phyloP scores from a whole-genome alignment of 768 basidiomycete species.

The Pleurotus giganteus region DNA sequence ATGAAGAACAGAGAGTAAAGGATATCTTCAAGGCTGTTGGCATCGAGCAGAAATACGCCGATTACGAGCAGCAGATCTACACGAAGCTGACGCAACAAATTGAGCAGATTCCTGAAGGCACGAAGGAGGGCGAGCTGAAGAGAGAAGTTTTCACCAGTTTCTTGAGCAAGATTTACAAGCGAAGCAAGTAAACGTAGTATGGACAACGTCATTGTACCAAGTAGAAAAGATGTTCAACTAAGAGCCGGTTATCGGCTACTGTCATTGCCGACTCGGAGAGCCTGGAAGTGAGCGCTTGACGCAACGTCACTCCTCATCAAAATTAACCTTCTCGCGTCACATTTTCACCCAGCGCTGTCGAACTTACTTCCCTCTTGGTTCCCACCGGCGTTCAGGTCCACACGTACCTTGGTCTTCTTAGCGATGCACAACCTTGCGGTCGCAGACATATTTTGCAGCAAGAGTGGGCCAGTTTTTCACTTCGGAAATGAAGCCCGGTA shows the following conservation, averaged over 20 bases:
- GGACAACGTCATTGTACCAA: no score
- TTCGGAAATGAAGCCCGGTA: conserved; percentile 9
- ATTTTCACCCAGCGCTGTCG: neutral
- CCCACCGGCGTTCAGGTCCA: neutral
- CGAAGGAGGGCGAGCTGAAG: conserved; percentile 42
- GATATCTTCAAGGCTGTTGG: conserved; percentile 69
- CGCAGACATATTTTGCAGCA: neutral
- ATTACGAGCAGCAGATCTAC: conserved; percentile 80
- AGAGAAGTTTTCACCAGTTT: conserved; percentile 81
- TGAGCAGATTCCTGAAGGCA: conserved; percentile 62
- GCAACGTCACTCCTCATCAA: neutral
- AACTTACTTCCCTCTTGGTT: conserved; percentile 7
- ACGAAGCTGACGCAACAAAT: conserved; percentile 66
- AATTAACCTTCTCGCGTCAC: neutral
- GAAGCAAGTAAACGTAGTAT: conserved; percentile 43
- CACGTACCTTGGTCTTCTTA: neutral
- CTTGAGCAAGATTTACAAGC: conserved; percentile 80
- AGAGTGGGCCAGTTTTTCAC: neutral
- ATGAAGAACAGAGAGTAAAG: conserved; percentile 49
- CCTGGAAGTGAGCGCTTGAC: neutral
- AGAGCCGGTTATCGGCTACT: no score
- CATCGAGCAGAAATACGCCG: conserved; percentile 62
- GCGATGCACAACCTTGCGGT: neutral
- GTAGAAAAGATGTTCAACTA: neutral
- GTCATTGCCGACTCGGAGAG: no score